Evolutionary conservation across 192 early-diverging fungal species (phyloP).

Genomic region (Backusella macrospora): DNA sequence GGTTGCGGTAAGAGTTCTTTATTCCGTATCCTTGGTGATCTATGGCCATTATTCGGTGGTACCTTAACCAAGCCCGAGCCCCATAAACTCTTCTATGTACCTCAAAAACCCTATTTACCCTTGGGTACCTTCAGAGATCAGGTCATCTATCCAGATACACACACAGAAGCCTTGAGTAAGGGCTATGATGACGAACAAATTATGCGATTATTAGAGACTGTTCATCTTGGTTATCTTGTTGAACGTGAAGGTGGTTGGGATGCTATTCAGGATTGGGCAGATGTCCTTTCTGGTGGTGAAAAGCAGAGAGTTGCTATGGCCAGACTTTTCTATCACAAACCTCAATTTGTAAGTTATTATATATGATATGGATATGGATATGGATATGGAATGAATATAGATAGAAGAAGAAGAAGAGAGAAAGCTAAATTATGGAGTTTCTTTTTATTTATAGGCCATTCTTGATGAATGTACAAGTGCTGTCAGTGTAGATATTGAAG

Average conservation of each 20-base stretch:
- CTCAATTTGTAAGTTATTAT: constrained; percentile 64
- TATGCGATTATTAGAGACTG: constrained; percentile 63
- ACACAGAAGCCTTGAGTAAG: constrained; percentile 56
- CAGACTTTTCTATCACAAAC: constrained; percentile 83
- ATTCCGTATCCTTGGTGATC: constrained; percentile 66
- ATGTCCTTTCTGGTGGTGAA: constrained; percentile 82
- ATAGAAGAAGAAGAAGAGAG: neutral
- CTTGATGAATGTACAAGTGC: constrained; percentile 83
- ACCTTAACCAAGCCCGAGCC: constrained; percentile 58
- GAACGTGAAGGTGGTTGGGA: constrained; percentile 76
- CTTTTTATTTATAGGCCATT: constrained; percentile 44
- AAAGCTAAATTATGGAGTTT: neutral
- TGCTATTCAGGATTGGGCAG: constrained; percentile 75
- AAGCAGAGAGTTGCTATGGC: constrained; percentile 82
- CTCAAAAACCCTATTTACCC: constrained; percentile 85
- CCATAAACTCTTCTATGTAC: constrained; percentile 80
- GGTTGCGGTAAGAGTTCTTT: constrained; percentile 64
- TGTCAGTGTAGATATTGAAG: constrained; percentile 81
- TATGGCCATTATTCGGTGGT: constrained; percentile 68
- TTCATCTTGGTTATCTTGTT: constrained; percentile 72
- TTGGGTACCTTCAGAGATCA: constrained; percentile 82
- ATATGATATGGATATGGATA: neutral
- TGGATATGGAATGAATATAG: too few relatives aligned
- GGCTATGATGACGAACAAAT: constrained; percentile 70
- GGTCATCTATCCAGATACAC: constrained; percentile 86